Conservation (phyloP, 257 asterid species). For the Penstemon davidsonii region DNA sequence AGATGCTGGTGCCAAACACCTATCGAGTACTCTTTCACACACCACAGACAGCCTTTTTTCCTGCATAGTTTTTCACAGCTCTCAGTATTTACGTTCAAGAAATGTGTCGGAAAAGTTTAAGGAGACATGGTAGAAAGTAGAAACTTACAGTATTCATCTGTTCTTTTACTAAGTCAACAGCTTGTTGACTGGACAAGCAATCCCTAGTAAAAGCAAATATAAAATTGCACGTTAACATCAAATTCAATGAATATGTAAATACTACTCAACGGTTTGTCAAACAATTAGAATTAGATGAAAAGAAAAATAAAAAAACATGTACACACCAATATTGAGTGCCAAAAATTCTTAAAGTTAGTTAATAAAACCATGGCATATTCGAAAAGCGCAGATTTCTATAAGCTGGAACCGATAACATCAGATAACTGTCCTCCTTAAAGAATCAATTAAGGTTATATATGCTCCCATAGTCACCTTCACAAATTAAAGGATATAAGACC, state of each 20-base stretch:
- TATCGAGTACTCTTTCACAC: slow-evolving; percentile 70
- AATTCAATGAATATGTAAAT: neutral
- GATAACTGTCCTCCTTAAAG: too few relatives aligned
- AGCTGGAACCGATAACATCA: neutral
- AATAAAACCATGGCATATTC: neutral
- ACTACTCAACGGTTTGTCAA: slow-evolving; percentile 17
- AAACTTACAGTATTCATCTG: slow-evolving; percentile 57
- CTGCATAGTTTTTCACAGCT: slow-evolving; percentile 39
- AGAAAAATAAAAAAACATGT: slow-evolving; percentile 1
- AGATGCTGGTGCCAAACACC: slow-evolving; percentile 81
- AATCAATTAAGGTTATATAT: too few relatives aligned
- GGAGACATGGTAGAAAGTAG: slow-evolving; percentile 11
- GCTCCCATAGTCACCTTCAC: too few relatives aligned
- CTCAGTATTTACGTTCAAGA: slow-evolving; percentile 22
- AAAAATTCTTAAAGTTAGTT: neutral
- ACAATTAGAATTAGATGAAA: slow-evolving; percentile 12
- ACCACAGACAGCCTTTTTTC: slow-evolving; percentile 75
- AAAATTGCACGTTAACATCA: neutral
- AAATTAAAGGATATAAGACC: too few relatives aligned
- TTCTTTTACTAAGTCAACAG: slow-evolving; percentile 69
- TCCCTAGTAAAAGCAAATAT: slow-evolving; percentile 57
- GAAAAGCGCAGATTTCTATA: slow-evolving; percentile 14
- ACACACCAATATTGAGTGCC: neutral
- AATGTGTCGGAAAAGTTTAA: neutral
- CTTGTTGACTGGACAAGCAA: slow-evolving; percentile 90